Conservation (phyloP, 306 rosid genomes). For the Cicer yamashitae region DNA sequence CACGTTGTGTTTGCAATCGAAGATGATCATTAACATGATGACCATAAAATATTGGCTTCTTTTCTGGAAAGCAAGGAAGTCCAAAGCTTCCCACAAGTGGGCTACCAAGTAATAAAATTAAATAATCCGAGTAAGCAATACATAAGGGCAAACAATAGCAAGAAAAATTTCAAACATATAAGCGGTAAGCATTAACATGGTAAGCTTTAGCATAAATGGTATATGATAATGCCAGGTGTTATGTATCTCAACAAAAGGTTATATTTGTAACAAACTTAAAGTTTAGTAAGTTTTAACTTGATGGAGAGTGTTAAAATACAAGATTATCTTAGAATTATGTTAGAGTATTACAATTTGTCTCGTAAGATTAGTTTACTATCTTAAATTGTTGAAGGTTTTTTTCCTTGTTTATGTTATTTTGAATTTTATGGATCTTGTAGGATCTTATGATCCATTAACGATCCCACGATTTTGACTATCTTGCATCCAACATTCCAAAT, state of each 20-base stretch:
- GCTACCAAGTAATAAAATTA: slow-evolving; percentile 51
- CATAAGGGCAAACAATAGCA: neutral
- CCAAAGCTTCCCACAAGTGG: slow-evolving; percentile 72
- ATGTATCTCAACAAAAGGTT: neutral
- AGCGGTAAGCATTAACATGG: neutral
- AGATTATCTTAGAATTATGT: neutral
- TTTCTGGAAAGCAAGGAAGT: slow-evolving; percentile 58
- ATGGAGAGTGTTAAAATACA: neutral
- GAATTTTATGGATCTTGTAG: no score
- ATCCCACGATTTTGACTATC: neutral
- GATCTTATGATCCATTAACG: no score
- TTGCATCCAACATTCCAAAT: neutral
- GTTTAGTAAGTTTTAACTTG: neutral
- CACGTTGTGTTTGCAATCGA: slow-evolving; percentile 63
- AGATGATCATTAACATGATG: slow-evolving; percentile 68
- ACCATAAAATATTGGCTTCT: slow-evolving; percentile 70
- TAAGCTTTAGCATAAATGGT: neutral
- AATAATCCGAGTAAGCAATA: slow-evolving; percentile 27
- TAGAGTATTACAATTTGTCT: neutral
- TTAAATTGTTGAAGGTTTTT: neutral
- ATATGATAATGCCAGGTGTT: neutral
- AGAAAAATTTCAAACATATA: slow-evolving; percentile 13
- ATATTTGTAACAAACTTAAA: neutral
- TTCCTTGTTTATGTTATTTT: no score
- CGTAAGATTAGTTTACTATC: neutral